Base-by-base conservation (phyloP, 2,329 filamentous ascomycete genomes). In the Colletotrichum kahawae region DNA sequence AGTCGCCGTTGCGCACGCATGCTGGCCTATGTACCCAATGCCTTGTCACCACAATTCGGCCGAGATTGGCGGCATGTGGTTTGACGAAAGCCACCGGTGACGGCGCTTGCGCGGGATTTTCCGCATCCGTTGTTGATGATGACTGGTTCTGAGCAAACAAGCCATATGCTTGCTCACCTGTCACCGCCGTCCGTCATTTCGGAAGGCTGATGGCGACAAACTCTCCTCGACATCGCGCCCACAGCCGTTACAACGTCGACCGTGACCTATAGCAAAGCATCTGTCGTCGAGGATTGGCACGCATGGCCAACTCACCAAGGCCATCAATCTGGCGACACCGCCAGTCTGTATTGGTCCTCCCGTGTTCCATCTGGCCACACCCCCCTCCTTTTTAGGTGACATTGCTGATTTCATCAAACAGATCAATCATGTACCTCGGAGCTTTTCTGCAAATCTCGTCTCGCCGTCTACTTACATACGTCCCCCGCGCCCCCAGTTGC, bases 371-470 rank as follows among this genome's bases (percentile, higher is more conserved):
- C 27, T 64, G 59, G 12, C 63, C 67, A 59, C 67, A 14, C 34
- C 62, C 56, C 57, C 29, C 24, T 27, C 67, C 21, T 24, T 63
- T 14, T 21, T 24, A 62, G 62, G 43, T 64, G 24, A 54, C 63
- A 57, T 67, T 74, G 62, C 60, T 62, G 56, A 75, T 71, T 64
- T 64, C 48, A 54, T 59, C 63, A 68, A 33, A 71, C 34, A 67
- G 48, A 64, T 64, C 68, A 75, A n/a, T 65, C 67, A 54, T 69
- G 34, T 71, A 56, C 54, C 27, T 76, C 68, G 67, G 72, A 69
- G 59, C 16, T 66, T 77, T 75, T 69, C 56, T 71, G 54, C 64
- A 76, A 77, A 67, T 69, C 75, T 62, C 63, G 71, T 68, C 67
- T 64, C 34, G 31, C 67, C 34, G 63, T 18, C 29, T 59, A 18